Evolutionary conservation across 139 green algal genomes (phyloP).

Genomic region (Chlorella sp.): DNA sequence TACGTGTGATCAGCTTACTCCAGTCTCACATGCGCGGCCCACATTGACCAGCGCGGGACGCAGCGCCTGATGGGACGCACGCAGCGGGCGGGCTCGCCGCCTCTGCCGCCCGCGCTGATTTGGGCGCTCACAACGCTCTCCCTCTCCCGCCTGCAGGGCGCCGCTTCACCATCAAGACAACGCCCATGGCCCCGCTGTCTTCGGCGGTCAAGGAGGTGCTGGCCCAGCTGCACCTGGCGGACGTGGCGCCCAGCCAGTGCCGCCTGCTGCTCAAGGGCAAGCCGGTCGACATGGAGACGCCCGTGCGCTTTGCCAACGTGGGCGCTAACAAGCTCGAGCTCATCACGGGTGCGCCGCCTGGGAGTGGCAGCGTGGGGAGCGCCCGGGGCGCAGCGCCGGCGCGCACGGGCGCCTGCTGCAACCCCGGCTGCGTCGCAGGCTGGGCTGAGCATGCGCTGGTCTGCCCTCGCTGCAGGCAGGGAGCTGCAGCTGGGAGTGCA

Average conservation of each 20-base stretch:
- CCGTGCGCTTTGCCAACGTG: slow-evolving; percentile 50
- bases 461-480: neutral
- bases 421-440: too few species aligned
- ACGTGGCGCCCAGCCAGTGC: slow-evolving; percentile 25
- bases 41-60: too few species aligned
- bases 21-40: too few species aligned
- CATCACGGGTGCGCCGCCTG: slow-evolving; percentile 17
- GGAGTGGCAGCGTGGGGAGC: too few species aligned
- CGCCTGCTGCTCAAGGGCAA: slow-evolving; percentile 31
- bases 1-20: too few species aligned
- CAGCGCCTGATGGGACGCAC: too few species aligned
- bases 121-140: too few species aligned
- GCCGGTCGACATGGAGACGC: slow-evolving; percentile 34
- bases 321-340: slow-evolving; percentile 47
- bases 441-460: neutral
- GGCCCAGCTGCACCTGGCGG: slow-evolving; percentile 2
- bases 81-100: too few species aligned
- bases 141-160: slow-evolving; percentile 24
- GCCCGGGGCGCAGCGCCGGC: too few species aligned
- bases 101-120: too few species aligned
- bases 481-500: slow-evolving; percentile 18
- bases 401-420: too few species aligned
- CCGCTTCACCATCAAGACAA: slow-evolving; percentile 25
- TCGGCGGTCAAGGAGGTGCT: slow-evolving; percentile 23
- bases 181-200: slow-evolving; percentile 40